These are phyloP conservation scores for Stephania yunnanensis DNA, from an alignment of 164 flowering plant species.

Conservation along the genomic window DNA sequence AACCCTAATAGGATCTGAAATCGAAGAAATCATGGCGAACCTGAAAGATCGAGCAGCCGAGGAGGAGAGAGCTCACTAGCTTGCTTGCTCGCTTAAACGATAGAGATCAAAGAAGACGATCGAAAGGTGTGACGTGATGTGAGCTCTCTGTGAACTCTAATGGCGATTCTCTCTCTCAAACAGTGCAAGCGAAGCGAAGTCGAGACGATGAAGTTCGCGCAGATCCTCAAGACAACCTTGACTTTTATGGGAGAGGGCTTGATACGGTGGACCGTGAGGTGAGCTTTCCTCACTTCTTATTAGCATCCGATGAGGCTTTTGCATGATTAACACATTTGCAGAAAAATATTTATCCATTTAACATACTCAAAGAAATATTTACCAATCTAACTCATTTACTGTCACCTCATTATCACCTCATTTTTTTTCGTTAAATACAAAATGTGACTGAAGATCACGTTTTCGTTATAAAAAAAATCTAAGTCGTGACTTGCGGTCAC, in stretches of 20 bases:
- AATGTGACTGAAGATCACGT: too few relatives aligned
- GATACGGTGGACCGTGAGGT: not conserved
- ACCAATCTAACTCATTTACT: too few relatives aligned
- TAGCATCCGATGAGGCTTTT: too few relatives aligned
- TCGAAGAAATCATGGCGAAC: not conserved
- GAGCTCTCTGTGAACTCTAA: too few relatives aligned
- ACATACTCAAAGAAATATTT: too few relatives aligned
- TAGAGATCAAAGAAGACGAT: not conserved
- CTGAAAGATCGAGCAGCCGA: not conserved
- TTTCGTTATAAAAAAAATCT: too few relatives aligned
- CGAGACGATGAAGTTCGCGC: not conserved
- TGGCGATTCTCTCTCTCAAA: not conserved
- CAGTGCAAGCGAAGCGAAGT: not conserved
- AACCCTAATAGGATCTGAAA: not conserved
- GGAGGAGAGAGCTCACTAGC: not conserved
- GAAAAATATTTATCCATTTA: too few relatives aligned
- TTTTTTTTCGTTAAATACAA: too few relatives aligned
- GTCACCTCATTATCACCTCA: too few relatives aligned
- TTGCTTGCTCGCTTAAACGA: not conserved
- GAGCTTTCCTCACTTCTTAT: too few relatives aligned
- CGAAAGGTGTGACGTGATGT: not conserved
- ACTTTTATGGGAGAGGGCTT: not conserved
- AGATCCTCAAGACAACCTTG: not conserved
- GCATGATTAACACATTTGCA: too few relatives aligned
- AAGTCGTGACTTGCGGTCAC: too few relatives aligned